These are phyloP conservation scores for Metrosideros polymorpha DNA, from an alignment of 441 rosid genomes.

Conservation along the genomic window DNA sequence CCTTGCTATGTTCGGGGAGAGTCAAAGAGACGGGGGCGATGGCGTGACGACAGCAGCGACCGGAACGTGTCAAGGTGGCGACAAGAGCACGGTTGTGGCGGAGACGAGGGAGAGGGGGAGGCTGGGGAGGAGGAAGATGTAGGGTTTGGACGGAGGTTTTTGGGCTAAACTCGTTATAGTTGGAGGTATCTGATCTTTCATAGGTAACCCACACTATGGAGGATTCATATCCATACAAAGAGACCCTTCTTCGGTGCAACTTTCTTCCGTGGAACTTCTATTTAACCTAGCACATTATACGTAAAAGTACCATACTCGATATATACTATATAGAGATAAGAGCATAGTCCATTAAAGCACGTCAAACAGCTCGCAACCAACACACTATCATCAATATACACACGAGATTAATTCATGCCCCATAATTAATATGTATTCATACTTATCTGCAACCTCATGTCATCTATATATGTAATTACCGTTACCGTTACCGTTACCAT, in stretches of 20 bases:
- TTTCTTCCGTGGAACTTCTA: background rate
- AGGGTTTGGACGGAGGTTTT: background rate
- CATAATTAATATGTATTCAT: too few species aligned
- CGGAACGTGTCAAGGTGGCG: background rate
- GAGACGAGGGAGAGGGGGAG: background rate
- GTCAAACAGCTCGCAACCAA: background rate
- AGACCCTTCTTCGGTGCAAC: background rate
- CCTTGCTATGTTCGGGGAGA: background rate
- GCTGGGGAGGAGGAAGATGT: background rate
- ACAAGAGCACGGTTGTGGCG: background rate
- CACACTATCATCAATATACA: too few species aligned
- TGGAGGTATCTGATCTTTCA: background rate
- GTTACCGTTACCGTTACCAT: too few species aligned
- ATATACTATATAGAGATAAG: too few species aligned
- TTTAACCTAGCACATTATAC: background rate
- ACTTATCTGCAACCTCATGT: too few species aligned
- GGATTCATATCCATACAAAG: background rate
- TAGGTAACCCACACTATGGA: background rate
- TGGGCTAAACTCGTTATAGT: background rate
- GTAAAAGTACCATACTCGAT: background rate
- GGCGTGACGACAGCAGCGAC: background rate
- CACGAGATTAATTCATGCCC: too few species aligned
- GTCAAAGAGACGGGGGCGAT: background rate
- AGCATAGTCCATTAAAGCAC: too few species aligned
- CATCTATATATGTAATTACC: too few species aligned